Base-by-base conservation (phyloP, 352 stramenopile genomes). In the Phytophthora chlamydospora region DNA sequence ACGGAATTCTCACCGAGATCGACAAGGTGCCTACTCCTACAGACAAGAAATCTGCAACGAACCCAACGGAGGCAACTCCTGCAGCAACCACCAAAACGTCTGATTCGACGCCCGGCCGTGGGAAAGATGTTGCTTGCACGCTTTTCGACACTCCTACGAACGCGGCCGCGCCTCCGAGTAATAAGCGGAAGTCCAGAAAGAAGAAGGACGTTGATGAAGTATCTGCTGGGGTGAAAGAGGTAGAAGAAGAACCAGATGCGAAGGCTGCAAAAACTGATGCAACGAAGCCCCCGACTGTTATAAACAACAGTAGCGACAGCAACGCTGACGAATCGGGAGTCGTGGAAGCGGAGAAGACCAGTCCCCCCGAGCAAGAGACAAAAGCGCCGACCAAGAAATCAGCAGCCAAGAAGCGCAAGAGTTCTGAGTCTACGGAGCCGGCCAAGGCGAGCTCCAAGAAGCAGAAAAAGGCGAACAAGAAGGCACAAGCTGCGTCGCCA, bases 81-180 rank as follows among this genome's bases (percentile, higher is more conserved):
- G 35, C 55, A 8, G 45, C 31, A 47, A 36, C 17, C 16, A 46
- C 54, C 13, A 68, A 69, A 35, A 11, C 36, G 45, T 50, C 58
- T 1, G 62, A 43, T 14, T 32, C 45, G 9, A 60, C 57, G 3
- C 45, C 60, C 34, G 42, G 50, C 19, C 58, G 58, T 12, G 55
- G 56, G 8, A 85, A 78, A 60, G 69, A 77, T 24, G 58, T 75
- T 19, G 46, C 72, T 6, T 78, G 68, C 32, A 86, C 75, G 31
- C 56, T 88, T 8, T 90, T 88, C 42, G 78, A 88, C 51, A 89
- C 81, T 0, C 79, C 80, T 6, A 78, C 79, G 41, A 68, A 70
- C 42, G 42, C 59, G 41, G 47, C 44, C n/a, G n/a, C 41, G 16
- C 38, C 64, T 35, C 51, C 58, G 40, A 62, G 14, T 27, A 40